These are phyloP conservation scores for Boletellus ananas DNA, from an alignment of 768 basidiomycete species.

Conservation along the genomic window DNA sequence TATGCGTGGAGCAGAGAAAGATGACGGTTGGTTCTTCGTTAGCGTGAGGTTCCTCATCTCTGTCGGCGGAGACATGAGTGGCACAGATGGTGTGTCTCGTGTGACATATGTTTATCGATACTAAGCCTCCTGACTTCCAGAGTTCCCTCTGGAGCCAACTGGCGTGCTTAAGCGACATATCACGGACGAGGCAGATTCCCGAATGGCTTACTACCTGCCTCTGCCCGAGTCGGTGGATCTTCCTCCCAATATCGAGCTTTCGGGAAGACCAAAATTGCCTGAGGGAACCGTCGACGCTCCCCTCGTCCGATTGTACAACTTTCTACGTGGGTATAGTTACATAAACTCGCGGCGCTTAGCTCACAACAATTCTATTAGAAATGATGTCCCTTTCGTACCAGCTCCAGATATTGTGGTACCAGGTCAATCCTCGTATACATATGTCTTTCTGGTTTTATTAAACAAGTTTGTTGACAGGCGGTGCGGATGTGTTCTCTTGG, in stretches of 20 bases:
- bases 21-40: constrained; percentile 86
- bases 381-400: constrained; percentile 93
- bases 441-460: background rate
- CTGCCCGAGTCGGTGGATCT: constrained; percentile 39
- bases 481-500: constrained; percentile 76
- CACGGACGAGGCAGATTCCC: constrained; percentile 66
- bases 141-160: constrained; percentile 68
- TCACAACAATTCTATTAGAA: constrained; percentile 42
- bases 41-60: constrained; percentile 70
- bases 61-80: constrained; percentile 70
- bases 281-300: constrained; percentile 73
- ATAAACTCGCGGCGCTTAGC: background rate
- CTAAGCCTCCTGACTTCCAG: constrained; percentile 32
- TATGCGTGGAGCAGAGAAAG: constrained; percentile 61
- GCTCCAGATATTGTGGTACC: constrained; percentile 83
- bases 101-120: background rate
- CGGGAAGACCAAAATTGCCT: constrained; percentile 48
- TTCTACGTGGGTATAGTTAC: constrained; percentile 63
- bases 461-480: constrained; percentile 39
- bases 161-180: constrained; percentile 64
- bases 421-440: constrained; percentile 36
- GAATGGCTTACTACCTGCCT: constrained; percentile 61
- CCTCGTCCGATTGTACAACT: constrained; percentile 80
- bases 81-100: constrained; percentile 54
- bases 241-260: constrained; percentile 39